phyloP scores from a whole-genome alignment of 371 early-diverging fungal genomes.

The Mortierella sp. region DNA sequence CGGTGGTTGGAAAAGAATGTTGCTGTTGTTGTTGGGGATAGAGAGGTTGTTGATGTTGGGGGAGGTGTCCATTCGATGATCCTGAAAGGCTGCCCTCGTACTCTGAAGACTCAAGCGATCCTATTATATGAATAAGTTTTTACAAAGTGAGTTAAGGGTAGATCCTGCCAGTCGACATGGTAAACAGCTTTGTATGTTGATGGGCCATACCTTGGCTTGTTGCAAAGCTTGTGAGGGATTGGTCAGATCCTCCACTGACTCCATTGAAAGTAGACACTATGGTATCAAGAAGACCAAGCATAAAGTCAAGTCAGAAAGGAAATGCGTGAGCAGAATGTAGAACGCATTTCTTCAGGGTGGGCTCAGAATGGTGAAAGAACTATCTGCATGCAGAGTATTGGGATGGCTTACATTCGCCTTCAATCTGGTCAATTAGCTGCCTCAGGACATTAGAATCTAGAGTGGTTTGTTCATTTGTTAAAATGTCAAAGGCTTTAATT shows the following conservation, averaged over 20 bases:
- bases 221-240: constrained; percentile 17
- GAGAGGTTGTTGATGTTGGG: neutral
- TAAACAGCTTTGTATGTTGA: too few relatives aligned
- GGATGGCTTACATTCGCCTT: constrained; percentile 46
- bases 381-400: neutral
- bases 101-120: constrained; percentile 13
- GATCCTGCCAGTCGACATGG: neutral
- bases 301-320: neutral
- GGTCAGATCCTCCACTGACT: constrained; percentile 20
- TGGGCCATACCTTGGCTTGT: constrained; percentile 43
- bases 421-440: constrained; percentile 53
- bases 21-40: neutral
- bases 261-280: constrained; percentile 31
- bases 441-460: constrained; percentile 49
- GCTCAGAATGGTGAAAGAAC: neutral
- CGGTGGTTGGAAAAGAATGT: constrained; percentile 12
- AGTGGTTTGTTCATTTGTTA: neutral
- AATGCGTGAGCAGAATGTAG: neutral
- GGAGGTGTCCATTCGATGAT: constrained; percentile 8
- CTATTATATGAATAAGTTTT: too few relatives aligned
- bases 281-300: neutral
- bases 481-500: neutral
- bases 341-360: neutral
- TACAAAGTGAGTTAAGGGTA: too few relatives aligned
- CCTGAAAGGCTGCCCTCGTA: constrained; percentile 10